phyloP scores from a whole-genome alignment of 495 filamentous ascomycete species.

The Neurospora africana region DNA sequence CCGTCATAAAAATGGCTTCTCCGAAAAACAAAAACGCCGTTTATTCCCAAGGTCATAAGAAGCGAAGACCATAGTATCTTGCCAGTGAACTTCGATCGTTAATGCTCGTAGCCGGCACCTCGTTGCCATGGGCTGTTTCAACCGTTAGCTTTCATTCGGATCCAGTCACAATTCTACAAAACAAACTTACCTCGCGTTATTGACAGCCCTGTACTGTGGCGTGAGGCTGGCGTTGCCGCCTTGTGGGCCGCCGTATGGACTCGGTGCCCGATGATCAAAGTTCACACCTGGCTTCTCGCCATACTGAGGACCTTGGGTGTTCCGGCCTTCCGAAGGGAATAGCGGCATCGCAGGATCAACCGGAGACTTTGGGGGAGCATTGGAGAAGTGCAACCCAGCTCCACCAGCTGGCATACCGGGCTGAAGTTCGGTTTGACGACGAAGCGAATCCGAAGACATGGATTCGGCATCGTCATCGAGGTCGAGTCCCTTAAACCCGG shows the following conservation, averaged over 20 bases:
- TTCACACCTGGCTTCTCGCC: slow-evolving; percentile 7
- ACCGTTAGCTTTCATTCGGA: slow-evolving; percentile 10
- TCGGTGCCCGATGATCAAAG: slow-evolving; percentile 4
- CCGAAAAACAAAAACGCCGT: slow-evolving; percentile 2
- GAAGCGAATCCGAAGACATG: slow-evolving; percentile 36
- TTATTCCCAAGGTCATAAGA: slow-evolving; percentile 4
- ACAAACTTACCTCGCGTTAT: slow-evolving; percentile 37
- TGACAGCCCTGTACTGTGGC: slow-evolving; percentile 14
- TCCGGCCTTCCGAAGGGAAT: slow-evolving; percentile 35
- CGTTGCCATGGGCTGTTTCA: slow-evolving; percentile 43
- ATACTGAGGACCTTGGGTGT: slow-evolving; percentile 7
- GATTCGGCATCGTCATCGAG: slow-evolving; percentile 76
- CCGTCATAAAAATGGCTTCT: background rate
- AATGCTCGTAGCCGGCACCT: slow-evolving; percentile 42
- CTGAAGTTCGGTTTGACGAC: slow-evolving; percentile 13
- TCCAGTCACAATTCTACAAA: background rate
- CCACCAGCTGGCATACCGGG: background rate
- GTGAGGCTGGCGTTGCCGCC: slow-evolving; percentile 2
- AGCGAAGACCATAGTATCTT: background rate
- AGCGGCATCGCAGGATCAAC: slow-evolving; percentile 54
- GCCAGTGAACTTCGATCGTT: slow-evolving; percentile 3
- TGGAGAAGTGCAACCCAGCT: slow-evolving; percentile 12
- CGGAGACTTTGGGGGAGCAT: slow-evolving; percentile 43
- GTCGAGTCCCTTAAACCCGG: slow-evolving; percentile 52
- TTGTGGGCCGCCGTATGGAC: slow-evolving; percentile 8